These are phyloP conservation scores for Taxawa tesnikishii DNA, from an alignment of 2,329 filamentous ascomycete genomes.

Conservation along the genomic window DNA sequence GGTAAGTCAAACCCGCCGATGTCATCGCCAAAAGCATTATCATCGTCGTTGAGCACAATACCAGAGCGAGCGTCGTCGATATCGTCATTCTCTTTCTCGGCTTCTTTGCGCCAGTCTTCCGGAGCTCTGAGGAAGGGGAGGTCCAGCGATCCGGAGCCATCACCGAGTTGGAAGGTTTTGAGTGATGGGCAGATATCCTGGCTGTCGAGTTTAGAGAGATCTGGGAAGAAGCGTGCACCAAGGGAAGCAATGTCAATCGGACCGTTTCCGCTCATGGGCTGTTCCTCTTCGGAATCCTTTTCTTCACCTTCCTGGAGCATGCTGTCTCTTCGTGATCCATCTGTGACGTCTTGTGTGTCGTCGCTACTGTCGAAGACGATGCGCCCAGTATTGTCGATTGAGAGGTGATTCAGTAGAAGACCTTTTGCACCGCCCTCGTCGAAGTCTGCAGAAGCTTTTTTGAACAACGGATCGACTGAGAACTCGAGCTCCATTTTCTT, in stretches of 20 bases:
- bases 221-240: conserved; percentile 72
- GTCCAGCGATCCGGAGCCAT: conserved; percentile 72
- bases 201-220: conserved; percentile 62
- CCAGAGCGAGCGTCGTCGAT: conserved; percentile 56
- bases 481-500: conserved; percentile 99
- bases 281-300: conserved; percentile 25
- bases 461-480: conserved; percentile 94
- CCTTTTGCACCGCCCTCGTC: conserved; percentile 97
- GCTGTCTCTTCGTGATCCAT: conserved; percentile 20
- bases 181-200: conserved; percentile 92
- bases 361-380: conserved; percentile 99
- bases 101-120: conserved; percentile 64
- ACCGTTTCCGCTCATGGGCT: conserved; percentile 39
- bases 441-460: conserved; percentile 96
- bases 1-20: conserved; percentile 50
- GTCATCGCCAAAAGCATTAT: conserved; percentile 74
- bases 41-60: conserved; percentile 78
- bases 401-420: conserved; percentile 86
- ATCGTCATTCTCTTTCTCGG: conserved; percentile 36
- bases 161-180: conserved; percentile 84
- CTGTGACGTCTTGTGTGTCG: conserved; percentile 49
- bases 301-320: conserved; percentile 32
- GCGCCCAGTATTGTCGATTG: conserved; percentile 79
- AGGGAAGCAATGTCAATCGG: conserved; percentile 71
- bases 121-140: conserved; percentile 79